Evolutionary conservation across 306 rosid genomes (phyloP), one percentile per base, ranked within the genome.

Genomic region (Rubus parviflorus): DNA sequence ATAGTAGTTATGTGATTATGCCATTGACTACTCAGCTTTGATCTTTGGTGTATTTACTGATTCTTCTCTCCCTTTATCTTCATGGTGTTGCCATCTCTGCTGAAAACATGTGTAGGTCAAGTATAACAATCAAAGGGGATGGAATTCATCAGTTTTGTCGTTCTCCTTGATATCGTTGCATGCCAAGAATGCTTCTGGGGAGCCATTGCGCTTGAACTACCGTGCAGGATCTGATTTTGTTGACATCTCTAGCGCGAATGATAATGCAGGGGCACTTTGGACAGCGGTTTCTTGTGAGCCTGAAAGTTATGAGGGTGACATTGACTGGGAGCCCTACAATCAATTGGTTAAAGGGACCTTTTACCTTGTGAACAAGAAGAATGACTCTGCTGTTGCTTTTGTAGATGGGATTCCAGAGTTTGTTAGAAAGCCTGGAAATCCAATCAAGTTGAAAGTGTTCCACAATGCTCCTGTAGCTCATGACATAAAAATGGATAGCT

Each of bases 351-450:
- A 84, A 74, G 81, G 77, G 84, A 87, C 84, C 41, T 88, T 89
- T 83, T 88, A 84, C 89, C 90, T 92, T 72, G 86, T 84, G 78
- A 94, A 94, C 87, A 88, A 89, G 87, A 90, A 76, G 87, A 94
- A 86, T 78, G 89, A 85, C 79, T 92, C 88, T 83, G 93, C 89
- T 83, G 82, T 94, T 86, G 97, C 97, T 75, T 89, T 92, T 37
- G 76, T 89, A 77, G 96, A 92, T 92, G 93, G 89, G 72, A 72
- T 88, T 87, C 92, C 87, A 20, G 95, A 90, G 87, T 90, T 90
- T 75, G 93, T 94, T 58, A 82, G 70, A 79, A 92, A 89, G 86
- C 98, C 97, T 79, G 98, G 98, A 83, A 90, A 84, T 84, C 95
- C 93, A 56, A 86, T 92, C 83, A 94, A 94, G 90, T 90, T 92